Conservation (phyloP, 1,284 basidiomycete genomes). For the Sanghuangporus baumii region DNA sequence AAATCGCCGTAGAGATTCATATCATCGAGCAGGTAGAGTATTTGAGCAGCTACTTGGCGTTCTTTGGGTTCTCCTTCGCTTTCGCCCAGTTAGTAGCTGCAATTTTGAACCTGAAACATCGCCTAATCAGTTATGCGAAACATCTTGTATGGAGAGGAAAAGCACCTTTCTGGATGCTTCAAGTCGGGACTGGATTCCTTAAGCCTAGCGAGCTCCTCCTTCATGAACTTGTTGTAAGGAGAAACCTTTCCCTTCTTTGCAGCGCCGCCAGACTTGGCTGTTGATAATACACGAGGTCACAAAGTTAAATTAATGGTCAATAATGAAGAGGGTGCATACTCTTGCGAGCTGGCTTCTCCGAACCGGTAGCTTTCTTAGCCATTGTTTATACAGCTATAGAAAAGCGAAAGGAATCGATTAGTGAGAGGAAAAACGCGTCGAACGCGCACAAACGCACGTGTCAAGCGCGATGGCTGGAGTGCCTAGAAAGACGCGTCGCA, state of each 20-base stretch:
- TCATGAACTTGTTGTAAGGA: conserved; percentile 77
- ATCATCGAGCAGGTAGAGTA: conserved; percentile 19
- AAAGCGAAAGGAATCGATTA: conserved; percentile 3
- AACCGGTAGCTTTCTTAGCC: conserved; percentile 24
- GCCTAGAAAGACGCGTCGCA: conserved; percentile 1
- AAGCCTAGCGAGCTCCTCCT: conserved; percentile 59
- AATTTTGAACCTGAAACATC: conserved; percentile 55
- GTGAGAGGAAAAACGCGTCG: conserved; percentile 16
- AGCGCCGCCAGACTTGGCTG: conserved; percentile 33
- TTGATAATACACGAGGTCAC: conserved; percentile 9
- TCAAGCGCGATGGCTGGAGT: conserved; percentile 9
- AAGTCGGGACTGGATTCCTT: conserved; percentile 67
- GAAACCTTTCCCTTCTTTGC: conserved; percentile 50
- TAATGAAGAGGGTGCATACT: conserved; percentile 15
- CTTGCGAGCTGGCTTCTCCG: conserved; percentile 31
- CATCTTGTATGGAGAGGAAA: conserved; percentile 10
- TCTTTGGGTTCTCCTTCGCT: conserved; percentile 61
- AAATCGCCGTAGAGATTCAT: not conserved
- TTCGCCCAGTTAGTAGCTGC: conserved; percentile 75
- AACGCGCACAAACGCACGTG: conserved; percentile 12
- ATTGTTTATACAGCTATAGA: conserved; percentile 19
- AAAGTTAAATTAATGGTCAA: conserved; percentile 12
- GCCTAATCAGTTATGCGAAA: not conserved
- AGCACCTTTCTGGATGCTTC: conserved; percentile 65
- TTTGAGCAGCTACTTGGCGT: conserved; percentile 17